Conservation (phyloP, 1,284 basidiomycete species). For the Cutaneotrichosporon cavernicola region DNA sequence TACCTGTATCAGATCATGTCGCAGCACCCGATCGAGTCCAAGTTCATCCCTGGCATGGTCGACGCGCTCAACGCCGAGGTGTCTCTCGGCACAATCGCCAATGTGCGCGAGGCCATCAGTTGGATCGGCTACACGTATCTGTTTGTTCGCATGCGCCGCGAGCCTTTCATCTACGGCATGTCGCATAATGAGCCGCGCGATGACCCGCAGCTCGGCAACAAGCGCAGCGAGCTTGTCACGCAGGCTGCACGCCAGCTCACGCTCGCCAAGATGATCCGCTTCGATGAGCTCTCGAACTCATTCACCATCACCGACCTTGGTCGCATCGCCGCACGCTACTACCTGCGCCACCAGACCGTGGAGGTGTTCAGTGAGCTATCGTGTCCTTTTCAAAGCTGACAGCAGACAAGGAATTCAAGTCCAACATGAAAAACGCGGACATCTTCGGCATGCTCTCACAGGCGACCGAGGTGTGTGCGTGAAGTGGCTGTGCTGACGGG, state of each 20-base stretch:
- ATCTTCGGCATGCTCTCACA: conserved; percentile 79
- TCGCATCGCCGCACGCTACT: conserved; percentile 94
- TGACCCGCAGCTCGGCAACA: conserved; percentile 74
- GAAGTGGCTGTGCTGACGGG: conserved; percentile 6
- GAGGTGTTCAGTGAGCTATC: conserved; percentile 69
- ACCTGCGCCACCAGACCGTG: conserved; percentile 82
- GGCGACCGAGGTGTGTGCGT: conserved; percentile 75
- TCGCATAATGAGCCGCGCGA: conserved; percentile 67
- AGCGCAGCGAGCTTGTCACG: conserved; percentile 70
- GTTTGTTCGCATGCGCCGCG: conserved; percentile 91
- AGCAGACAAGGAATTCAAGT: conserved; percentile 66
- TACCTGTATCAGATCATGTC: conserved; percentile 87
- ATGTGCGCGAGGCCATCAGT: conserved; percentile 78
- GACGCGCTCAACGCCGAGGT: conserved; percentile 97
- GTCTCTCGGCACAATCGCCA: conserved; percentile 89
- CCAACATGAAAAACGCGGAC: conserved; percentile 91
- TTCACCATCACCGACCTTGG: conserved; percentile 84
- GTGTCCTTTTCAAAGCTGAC: conserved; percentile 14
- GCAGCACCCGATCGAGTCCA: conserved; percentile 95
- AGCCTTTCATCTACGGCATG: conserved; percentile 91
- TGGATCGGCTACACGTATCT: conserved; percentile 99
- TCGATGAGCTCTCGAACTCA: conserved; percentile 63
- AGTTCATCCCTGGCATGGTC: conserved; percentile 84
- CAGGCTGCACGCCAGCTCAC: conserved; percentile 70
- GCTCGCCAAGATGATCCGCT: conserved; percentile 79